These are phyloP conservation scores for Apiospora hydei DNA, from an alignment of 2,329 filamentous ascomycete species.

Conservation along the genomic window DNA sequence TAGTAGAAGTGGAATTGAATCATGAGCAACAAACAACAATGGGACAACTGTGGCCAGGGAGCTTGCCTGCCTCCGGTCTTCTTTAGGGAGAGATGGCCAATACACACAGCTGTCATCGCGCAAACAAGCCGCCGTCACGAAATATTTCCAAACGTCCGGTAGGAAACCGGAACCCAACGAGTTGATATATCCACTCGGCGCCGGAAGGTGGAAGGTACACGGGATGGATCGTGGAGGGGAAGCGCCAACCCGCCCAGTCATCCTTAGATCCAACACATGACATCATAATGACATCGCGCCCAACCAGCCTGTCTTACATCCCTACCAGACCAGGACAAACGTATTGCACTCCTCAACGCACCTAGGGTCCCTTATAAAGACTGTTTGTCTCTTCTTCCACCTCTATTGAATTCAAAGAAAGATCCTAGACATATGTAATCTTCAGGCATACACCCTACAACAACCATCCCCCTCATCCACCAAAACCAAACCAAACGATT, in stretches of 20 bases:
- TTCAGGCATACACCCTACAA: neutral
- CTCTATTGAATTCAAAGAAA: neutral
- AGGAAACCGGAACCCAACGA: neutral
- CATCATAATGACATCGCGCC: constrained; percentile 11
- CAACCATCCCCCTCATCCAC: neutral
- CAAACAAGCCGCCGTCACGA: neutral
- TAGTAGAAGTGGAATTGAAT: too few relatives aligned
- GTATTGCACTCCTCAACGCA: neutral
- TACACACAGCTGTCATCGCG: too few relatives aligned
- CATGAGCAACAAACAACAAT: too few relatives aligned
- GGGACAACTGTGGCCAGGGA: neutral
- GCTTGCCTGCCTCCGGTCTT: too few relatives aligned
- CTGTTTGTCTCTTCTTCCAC: neutral
- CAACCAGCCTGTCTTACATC: neutral
- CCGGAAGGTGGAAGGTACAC: neutral
- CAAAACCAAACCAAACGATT: neutral
- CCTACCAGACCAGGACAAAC: neutral
- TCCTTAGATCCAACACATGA: neutral
- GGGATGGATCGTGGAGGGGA: neutral
- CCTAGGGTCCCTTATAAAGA: neutral
- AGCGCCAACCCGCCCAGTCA: neutral
- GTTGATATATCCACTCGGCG: neutral
- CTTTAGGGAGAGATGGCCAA: too few relatives aligned
- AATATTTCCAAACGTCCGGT: neutral
- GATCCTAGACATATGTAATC: neutral